A percentile compares a stretch with the other conserved stretches of the same genome.
Evolutionary conservation across 169 alveolate species (phyloP).

Genomic region (Plasmodium ovale): DNA sequence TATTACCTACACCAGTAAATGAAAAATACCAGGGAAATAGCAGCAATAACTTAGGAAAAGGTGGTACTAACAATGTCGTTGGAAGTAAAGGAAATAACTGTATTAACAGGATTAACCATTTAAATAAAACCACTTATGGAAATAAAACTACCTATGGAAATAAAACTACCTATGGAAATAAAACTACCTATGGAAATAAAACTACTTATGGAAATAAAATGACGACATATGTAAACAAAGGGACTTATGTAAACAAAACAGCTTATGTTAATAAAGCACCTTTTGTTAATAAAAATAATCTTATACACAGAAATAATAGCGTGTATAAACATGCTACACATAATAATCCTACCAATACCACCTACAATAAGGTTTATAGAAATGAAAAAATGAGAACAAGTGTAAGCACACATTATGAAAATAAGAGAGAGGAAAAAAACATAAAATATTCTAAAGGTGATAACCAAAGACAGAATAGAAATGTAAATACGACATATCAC

Average conservation of each 20-base stretch:
- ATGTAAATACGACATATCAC: neutral
- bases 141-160: too few species aligned
- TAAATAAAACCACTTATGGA: neutral
- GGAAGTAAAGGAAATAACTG: neutral
- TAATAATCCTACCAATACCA: neutral
- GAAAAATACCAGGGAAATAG: neutral
- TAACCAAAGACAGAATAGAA: slow-evolving; percentile 4
- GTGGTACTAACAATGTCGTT: neutral
- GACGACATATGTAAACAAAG: neutral
- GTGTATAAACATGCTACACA: slow-evolving; percentile 14
- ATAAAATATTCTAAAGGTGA: slow-evolving; percentile 10
- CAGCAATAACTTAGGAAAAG: neutral
- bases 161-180: too few species aligned
- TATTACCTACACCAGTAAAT: slow-evolving; percentile 14
- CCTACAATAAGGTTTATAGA: slow-evolving; percentile 5
- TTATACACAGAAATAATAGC: neutral
- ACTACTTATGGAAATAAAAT: too few species aligned
- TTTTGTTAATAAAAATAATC: neutral
- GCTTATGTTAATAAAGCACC: too few species aligned
- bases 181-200: too few species aligned
- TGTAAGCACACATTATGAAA: slow-evolving; percentile 6
- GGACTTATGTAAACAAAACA: too few species aligned
- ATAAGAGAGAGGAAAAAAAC: slow-evolving; percentile 31
- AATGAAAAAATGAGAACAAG: slow-evolving; percentile 14
- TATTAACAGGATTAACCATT: neutral